Evolutionary conservation across 352 stramenopile genomes (phyloP), one percentile per base, ranked within the genome.

Genomic region (Elongisporangium prolatum): DNA sequence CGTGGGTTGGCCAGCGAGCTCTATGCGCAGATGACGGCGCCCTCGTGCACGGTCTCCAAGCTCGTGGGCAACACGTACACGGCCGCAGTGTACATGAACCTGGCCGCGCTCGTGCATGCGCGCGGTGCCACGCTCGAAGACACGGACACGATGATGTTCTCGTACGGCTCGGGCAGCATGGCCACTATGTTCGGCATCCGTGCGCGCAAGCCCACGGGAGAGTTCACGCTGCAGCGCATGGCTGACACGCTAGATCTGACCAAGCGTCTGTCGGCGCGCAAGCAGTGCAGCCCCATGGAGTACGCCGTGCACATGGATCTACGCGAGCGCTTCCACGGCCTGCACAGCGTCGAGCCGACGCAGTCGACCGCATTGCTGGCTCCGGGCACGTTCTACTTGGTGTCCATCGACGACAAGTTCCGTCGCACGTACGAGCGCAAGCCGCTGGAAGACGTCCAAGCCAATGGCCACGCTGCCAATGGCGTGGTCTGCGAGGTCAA

Each of bases 41-140:
- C 96, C 47, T 80, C 82, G 54, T 97, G 97, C 72, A 68, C 67
- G 14, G 79, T 90, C 0, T 97, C 89, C 10, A 88, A 96, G 64
- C 68, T 83, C 5, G 55, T 99, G 11, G 97, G 97, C 34, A 99
- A 99, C 75, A 98, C 87, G 44, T 99, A 99, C 78, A 98, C 97
- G 2, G 97, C 95, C 11, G 91, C 90, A 13, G 88, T 99, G 17
- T 99, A 99, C 73, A 80, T 98, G 24, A 98, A 98, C 64, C 68
- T 99, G 24, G 88, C 92, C 6, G 97, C 88, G 38, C 74, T 99
- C 6, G 80, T 99, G 28, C 73, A 75, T 55, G 56, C 68, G 37
- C 77, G 65, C 62, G 77, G 56, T 21, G 68, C 54, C 21, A 76
- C 65, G 14, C 68, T 97, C 11, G 63, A 59, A 1, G 83, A 74